These are phyloP conservation scores for Tuber borchii DNA, from an alignment of 495 filamentous ascomycete species.

Conservation along the genomic window DNA sequence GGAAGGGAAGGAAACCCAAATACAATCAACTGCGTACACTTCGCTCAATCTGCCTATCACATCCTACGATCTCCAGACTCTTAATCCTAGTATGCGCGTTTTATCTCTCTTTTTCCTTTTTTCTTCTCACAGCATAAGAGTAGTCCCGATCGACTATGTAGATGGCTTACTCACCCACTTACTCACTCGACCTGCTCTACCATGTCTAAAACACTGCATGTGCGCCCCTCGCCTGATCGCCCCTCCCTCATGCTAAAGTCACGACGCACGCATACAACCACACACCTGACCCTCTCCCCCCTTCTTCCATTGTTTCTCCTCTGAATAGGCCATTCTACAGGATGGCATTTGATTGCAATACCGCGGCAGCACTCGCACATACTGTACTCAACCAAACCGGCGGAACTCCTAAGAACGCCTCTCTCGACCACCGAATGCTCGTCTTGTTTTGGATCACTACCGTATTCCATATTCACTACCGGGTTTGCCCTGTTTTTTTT, in stretches of 20 bases:
- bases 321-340: neutral
- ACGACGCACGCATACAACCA: neutral
- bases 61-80: neutral
- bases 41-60: neutral
- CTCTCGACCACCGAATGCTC: neutral
- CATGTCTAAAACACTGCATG: neutral
- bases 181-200: neutral
- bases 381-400: neutral
- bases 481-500: neutral
- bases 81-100: neutral
- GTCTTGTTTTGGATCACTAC: neutral
- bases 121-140: neutral
- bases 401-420: neutral
- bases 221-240: neutral
- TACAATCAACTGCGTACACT: neutral
- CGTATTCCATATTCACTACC: neutral
- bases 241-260: neutral
- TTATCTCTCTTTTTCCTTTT: constrained; percentile 1
- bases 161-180: neutral
- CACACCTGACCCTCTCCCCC: neutral
- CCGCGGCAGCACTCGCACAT: neutral
- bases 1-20: neutral
- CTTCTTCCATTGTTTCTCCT: neutral
- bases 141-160: neutral
- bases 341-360: neutral